These are phyloP conservation scores for Aspergillus jensenii DNA, from an alignment of 2,329 filamentous ascomycete species.

Conservation along the genomic window DNA sequence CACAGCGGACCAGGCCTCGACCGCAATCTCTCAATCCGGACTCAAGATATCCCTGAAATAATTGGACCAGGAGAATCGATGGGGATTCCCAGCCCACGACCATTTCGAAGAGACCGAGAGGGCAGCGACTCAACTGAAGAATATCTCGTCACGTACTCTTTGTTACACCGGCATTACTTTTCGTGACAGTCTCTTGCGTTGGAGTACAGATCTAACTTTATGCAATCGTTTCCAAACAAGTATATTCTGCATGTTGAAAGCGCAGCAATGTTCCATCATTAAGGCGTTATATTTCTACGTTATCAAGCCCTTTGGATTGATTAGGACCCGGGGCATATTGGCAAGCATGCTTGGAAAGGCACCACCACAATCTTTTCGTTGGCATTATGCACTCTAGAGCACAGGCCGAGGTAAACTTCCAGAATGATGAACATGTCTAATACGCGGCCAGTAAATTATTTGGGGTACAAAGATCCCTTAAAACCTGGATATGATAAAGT, in stretches of 20 bases:
- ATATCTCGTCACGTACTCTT: slow-evolving; percentile 20
- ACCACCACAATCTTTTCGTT: background rate
- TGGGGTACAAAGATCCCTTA: background rate
- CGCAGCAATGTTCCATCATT: background rate
- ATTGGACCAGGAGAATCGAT: slow-evolving; percentile 17
- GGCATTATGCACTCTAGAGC: background rate
- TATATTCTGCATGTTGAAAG: background rate
- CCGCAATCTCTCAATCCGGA: slow-evolving; percentile 16
- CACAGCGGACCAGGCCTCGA: slow-evolving; percentile 22
- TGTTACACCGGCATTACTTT: slow-evolving; percentile 18
- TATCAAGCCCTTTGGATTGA: background rate
- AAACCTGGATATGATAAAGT: background rate
- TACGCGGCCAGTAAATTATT: background rate
- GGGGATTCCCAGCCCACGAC: slow-evolving; percentile 1
- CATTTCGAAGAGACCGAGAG: slow-evolving; percentile 12
- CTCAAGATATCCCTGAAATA: slow-evolving; percentile 20
- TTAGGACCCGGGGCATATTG: background rate
- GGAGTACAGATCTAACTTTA: slow-evolving; percentile 4
- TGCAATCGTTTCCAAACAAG: slow-evolving; percentile 6
- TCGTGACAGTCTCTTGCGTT: slow-evolving; percentile 10
- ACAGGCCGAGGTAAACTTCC: background rate
- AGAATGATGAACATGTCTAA: background rate
- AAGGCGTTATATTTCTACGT: slow-evolving; percentile 2
- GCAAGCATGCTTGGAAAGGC: background rate
- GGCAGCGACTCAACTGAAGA: slow-evolving; percentile 25